Conservation (phyloP, 768 basidiomycete species). For the Asterophora lycoperdoides region DNA sequence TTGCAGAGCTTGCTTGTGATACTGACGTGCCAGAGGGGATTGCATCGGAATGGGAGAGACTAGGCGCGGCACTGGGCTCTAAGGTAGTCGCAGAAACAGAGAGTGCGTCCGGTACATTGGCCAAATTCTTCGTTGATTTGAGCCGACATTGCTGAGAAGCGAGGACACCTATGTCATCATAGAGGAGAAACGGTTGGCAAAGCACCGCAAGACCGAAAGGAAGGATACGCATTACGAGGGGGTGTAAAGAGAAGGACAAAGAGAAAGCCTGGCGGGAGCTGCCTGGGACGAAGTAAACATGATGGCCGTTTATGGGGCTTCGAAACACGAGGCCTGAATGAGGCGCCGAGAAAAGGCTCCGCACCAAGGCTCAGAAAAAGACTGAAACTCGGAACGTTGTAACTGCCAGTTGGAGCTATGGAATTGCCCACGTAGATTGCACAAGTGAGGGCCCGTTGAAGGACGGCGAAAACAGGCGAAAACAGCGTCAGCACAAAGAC, state of each 20-base stretch:
- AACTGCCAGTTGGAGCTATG: too few species aligned
- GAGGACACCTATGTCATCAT: constrained; percentile 6
- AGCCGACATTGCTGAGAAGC: constrained; percentile 31
- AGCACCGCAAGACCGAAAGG: constrained; percentile 21
- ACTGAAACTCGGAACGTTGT: too few species aligned
- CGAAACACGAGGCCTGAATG: constrained; percentile 14
- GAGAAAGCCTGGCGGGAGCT: neutral
- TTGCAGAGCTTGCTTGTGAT: neutral
- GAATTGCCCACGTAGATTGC: too few species aligned
- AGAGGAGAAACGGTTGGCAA: constrained; percentile 15
- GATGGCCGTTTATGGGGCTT: constrained; percentile 10
- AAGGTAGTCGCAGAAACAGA: neutral
- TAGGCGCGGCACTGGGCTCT: neutral
- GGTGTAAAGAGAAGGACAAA: neutral
- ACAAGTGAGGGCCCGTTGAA: too few species aligned
- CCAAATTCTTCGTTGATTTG: constrained; percentile 2
- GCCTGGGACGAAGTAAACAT: neutral
- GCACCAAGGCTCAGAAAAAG: too few species aligned
- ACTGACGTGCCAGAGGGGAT: neutral
- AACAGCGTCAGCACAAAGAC: too few species aligned
- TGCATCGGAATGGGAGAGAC: constrained; percentile 4
- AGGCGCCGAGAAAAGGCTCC: constrained; percentile 7
- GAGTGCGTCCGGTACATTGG: neutral
- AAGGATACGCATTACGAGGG: constrained; percentile 13
- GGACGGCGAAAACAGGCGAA: too few species aligned